These are phyloP conservation scores for Tylopilus plumbeoviolaceoides DNA, from an alignment of 768 basidiomycete species.

Conservation along the genomic window DNA sequence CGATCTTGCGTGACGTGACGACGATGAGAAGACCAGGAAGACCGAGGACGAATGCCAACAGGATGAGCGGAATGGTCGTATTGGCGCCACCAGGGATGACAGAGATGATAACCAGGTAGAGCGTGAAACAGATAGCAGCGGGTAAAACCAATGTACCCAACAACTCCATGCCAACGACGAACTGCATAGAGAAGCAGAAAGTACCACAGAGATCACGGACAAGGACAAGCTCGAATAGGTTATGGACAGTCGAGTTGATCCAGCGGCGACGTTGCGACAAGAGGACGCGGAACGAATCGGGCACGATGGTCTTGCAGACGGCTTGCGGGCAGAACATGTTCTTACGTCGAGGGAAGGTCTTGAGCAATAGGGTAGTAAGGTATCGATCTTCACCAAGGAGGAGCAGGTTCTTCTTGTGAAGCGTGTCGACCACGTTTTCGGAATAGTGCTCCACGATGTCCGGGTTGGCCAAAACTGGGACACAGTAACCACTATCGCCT, in stretches of 20 bases:
- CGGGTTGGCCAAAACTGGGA: conserved; percentile 96
- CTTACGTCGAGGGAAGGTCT: conserved; percentile 99
- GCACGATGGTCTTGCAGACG: conserved; percentile 98
- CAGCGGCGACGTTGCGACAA: conserved; percentile 96
- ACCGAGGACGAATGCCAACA: conserved; percentile 93
- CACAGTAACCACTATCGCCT: conserved; percentile 94
- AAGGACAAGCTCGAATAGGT: conserved; percentile 88
- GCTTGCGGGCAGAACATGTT: conserved; percentile 99
- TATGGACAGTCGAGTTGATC: conserved; percentile 99
- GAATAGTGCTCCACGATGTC: conserved; percentile 99
- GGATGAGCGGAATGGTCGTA: conserved; percentile 85
- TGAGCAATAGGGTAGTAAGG: conserved; percentile 93
- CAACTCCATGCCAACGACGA: conserved; percentile 97
- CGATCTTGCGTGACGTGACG: conserved; percentile 90
- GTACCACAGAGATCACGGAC: conserved; percentile 99
- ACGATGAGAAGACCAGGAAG: conserved; percentile 94
- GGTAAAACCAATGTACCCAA: conserved; percentile 95
- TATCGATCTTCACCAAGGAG: conserved; percentile 99
- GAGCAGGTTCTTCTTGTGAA: conserved; percentile 98
- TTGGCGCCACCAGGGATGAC: conserved; percentile 77
- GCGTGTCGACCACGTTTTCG: conserved; percentile 97
- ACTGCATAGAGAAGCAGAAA: conserved; percentile 99
- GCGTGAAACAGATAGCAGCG: conserved; percentile 94
- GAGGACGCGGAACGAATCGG: conserved; percentile 91
- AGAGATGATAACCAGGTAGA: conserved; percentile 87